Conservation (phyloP, 768 basidiomycete species). For the Mrakia gelida region DNA sequence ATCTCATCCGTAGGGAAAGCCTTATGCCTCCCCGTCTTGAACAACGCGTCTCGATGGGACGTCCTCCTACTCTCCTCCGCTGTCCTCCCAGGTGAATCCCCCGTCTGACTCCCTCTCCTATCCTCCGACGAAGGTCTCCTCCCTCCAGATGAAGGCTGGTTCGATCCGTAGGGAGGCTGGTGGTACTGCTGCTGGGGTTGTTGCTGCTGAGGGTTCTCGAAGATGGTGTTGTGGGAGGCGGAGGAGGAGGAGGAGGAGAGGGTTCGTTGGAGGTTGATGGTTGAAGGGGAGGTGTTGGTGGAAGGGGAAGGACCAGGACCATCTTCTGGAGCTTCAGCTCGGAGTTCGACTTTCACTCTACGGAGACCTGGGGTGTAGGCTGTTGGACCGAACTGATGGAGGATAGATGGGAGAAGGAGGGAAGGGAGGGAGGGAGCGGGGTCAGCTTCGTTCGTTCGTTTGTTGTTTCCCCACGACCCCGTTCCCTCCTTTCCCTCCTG, state of each 20-base stretch:
- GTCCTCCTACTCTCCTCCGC: neutral
- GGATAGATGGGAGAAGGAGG: neutral
- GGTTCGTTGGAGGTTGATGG: neutral
- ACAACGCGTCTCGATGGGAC: conserved; percentile 1
- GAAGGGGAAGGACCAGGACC: neutral
- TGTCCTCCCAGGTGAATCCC: neutral
- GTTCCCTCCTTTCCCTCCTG: too few species aligned
- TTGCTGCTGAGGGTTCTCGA: neutral
- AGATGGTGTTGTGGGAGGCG: neutral
- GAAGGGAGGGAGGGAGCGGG: neutral
- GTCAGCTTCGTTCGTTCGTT: neutral
- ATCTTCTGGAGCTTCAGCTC: neutral
- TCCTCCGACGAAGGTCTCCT: neutral
- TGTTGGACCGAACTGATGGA: conserved; percentile 19
- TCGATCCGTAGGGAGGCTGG: neutral
- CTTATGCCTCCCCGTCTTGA: neutral
- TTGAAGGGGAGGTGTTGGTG: neutral
- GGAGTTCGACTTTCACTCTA: conserved; percentile 5
- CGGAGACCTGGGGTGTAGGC: conserved; percentile 13
- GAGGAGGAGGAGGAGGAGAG: conserved; percentile 1
- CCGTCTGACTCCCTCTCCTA: neutral
- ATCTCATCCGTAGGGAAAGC: conserved; percentile 5
- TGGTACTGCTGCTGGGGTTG: neutral
- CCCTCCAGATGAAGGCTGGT: neutral
- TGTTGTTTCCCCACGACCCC: neutral